Evolutionary conservation across 202 grass and related monocot species (phyloP).

Genomic region (Tripidium arundinaceum): DNA sequence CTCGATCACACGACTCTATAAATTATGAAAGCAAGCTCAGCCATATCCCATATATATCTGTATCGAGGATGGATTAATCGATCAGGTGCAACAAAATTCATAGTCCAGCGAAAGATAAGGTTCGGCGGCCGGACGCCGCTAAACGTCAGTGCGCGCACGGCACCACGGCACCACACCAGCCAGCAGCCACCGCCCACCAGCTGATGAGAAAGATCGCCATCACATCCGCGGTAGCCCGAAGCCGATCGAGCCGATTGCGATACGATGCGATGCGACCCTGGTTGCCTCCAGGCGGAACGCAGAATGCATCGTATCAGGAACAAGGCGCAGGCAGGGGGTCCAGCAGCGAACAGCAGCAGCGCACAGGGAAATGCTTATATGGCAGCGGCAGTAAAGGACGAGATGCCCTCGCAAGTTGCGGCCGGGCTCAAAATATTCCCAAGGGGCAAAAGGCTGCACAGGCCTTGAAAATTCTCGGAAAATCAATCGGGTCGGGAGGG

Average conservation of each 20-base stretch:
- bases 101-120: not conserved
- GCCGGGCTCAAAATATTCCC: constrained; percentile 30
- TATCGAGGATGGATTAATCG: too few relatives aligned
- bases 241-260: not conserved
- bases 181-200: too few relatives aligned
- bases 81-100: not conserved
- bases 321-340: not conserved
- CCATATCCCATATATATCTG: too few relatives aligned
- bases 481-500: not conserved
- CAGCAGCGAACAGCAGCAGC: not conserved
- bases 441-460: not conserved
- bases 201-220: not conserved
- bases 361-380: not conserved
- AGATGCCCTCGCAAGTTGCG: constrained; percentile 27
- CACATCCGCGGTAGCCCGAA: not conserved
- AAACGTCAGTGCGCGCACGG: constrained; percentile 4
- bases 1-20: too few relatives aligned
- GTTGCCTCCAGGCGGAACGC: not conserved
- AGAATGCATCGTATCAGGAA: constrained; percentile 6
- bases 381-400: not conserved
- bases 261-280: not conserved
- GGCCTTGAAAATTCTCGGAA: not conserved
- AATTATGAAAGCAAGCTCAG: too few relatives aligned
- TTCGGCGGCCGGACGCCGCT: not conserved
- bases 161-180: not conserved